Conservation (phyloP, 176 grass and related monocot species). For the Carex littledalei region DNA sequence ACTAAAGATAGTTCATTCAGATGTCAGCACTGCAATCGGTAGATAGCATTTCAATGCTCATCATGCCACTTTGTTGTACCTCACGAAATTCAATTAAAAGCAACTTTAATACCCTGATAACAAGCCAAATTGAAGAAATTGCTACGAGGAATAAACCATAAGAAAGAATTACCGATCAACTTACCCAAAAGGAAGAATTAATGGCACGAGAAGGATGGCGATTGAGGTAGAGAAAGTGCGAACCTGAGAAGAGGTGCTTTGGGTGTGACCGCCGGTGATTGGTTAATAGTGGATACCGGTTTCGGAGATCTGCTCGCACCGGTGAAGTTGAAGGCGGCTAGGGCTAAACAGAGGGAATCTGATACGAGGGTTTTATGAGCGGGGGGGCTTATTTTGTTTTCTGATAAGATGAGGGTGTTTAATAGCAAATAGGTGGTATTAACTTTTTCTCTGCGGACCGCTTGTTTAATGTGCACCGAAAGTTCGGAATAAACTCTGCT, state of each 20-base stretch:
- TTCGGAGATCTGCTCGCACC: not conserved
- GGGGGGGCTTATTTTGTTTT: not conserved
- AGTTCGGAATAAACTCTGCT: too few species aligned
- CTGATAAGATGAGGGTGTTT: not conserved
- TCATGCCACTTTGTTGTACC: too few species aligned
- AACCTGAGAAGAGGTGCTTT: not conserved
- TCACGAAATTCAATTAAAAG: too few species aligned
- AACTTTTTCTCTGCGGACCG: not conserved
- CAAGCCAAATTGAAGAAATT: not conserved
- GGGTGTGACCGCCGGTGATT: not conserved
- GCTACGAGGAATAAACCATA: not conserved
- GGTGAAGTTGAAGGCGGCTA: not conserved
- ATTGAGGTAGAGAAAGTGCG: not conserved
- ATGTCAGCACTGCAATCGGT: not conserved
- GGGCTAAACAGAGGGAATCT: not conserved
- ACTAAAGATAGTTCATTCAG: not conserved
- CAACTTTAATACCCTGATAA: too few species aligned
- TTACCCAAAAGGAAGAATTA: not conserved
- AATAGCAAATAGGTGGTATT: not conserved
- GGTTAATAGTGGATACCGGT: not conserved
- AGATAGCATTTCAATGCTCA: too few species aligned
- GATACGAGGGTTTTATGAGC: not conserved
- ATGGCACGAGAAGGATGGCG: not conserved
- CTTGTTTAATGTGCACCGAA: not conserved
- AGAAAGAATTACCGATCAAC: not conserved